Base-by-base conservation (phyloP, 2,329 filamentous ascomycete genomes). In the Cytospora leucostoma region DNA sequence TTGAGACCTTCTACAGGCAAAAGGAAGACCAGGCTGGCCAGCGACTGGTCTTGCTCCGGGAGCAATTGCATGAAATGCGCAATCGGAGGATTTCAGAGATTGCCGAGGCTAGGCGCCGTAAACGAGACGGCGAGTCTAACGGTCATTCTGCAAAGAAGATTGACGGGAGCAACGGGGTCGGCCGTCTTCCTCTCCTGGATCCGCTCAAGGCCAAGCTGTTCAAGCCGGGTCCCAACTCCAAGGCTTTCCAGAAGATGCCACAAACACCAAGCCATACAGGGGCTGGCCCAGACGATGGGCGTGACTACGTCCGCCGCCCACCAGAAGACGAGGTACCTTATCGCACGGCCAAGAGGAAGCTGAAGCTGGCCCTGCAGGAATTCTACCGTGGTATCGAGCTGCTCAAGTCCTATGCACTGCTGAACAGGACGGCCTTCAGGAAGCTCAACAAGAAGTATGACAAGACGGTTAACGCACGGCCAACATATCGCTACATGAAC, bases 361-460 rank as follows among this genome's bases (percentile, higher is more conserved):
- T 99, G 62, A 98, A 98, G 76, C 79, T 92, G 55, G 95, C 95
- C 0, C 76, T 98, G 56, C 91, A 96, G 71, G 95, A 98, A 74
- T 97, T 93, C 74, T 98, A 99, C 74, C 89, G 94, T 21, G 90
- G 91, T 0, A 82, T 99, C 15, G 95, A 99, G 73, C 80, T 98
- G 53, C 82, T 99, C 64, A 98, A 97, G 77, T 91, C 92, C 0
- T 99, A 96, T 71, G 89, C 93, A 1, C 79, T 96, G 27, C 81
- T 97, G 15, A 99, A 99, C 74, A 86, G 92, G 56, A 97, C 92
- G 0, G 95, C 93, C 0, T 98, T 98, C 72, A 88, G 93, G 37
- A 99, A 99, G 75, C 92, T 99, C 73, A 97, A 96, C 77, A 99
- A 99, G 76, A 99, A 99, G 76, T 98, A 96, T 74, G 93, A 98